Evolutionary conservation across 2,329 filamentous ascomycete species (phyloP), one percentile per base, ranked within the genome.

Genomic region (Fusarium newnesense): DNA sequence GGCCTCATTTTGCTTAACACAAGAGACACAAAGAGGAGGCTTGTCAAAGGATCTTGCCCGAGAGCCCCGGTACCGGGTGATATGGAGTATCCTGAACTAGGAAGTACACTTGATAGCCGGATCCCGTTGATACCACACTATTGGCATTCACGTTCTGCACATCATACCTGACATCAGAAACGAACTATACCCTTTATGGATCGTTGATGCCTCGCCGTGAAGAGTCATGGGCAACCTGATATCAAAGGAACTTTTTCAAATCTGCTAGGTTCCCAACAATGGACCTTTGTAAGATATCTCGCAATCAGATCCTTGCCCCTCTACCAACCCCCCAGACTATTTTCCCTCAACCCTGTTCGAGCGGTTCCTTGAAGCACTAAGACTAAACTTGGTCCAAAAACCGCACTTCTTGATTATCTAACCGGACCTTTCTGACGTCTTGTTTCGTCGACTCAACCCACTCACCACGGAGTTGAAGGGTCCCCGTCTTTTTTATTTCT

Each of bases 131-230:
- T 63, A 37, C 64, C 50, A 56, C 64, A 50, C 28, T 39, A 24
- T 47, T 47, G 32, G 44, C 32, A 34, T 39, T 39, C 44, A 58
- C 39, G 32, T 46, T 47, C 58, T 71, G 66, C 70, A 73, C 57
- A 60, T 67, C 66, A 73, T 64, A 73, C 56, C 60, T 63, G 69
- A 52, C 70, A 73, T 54, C 16, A 36, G 36, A 63, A 69, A 34
- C 47, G n/a, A 53, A 50, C 53, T 49, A 73, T 65, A 60, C 71
- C 54, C 44, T 59, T 66, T 58, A 50, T 28, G 67, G 36, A 52
- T 54, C 44, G 42, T 68, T 68, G 62, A 64, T 64, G 52, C 46
- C 64, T 74, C 58, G 68, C 72, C 72, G 72, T 58, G 39, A 74
- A 69, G 59, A 74, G 68, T 74, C 72, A 74, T 54, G 36, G 32